Evolutionary conservation across 225 moss, liverwort and hornwort species (phyloP).

Genomic region (Pseudoscleropodium purum): DNA sequence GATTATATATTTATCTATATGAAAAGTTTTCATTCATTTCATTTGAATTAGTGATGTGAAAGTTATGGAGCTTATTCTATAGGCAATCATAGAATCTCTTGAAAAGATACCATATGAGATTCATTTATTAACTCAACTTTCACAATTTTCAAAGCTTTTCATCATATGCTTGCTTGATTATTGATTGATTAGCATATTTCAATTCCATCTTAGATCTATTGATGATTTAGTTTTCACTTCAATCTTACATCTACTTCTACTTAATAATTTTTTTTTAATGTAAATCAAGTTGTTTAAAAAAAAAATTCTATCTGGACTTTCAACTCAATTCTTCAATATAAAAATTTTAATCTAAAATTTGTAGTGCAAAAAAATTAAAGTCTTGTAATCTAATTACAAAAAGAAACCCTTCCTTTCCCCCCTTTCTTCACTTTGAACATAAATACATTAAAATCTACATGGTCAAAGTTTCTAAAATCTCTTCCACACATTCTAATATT

Average conservation of each 20-base stretch:
- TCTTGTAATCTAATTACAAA: background rate
- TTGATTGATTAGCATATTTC: fast-evolving
- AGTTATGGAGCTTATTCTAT: background rate
- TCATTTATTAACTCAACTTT: background rate
- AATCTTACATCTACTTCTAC: background rate
- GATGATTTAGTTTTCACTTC: background rate
- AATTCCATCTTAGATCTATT: background rate
- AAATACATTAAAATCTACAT: background rate
- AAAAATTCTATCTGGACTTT: background rate
- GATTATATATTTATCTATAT: background rate
- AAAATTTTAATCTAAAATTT: background rate
- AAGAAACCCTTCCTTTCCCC: too few species aligned
- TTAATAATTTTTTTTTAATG: background rate
- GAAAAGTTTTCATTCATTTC: background rate
- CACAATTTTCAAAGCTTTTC: background rate
- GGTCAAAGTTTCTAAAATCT: background rate
- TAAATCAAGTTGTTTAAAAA: background rate
- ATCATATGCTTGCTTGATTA: fast-evolving
- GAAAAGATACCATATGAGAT: background rate
- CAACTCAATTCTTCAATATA: background rate
- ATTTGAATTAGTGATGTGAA: background rate
- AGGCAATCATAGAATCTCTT: background rate
- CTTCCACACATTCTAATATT: background rate
- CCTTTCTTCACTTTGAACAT: too few species aligned
- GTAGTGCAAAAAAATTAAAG: background rate